These are phyloP conservation scores for Pterocarpus santalinus DNA, from an alignment of 306 rosid species.

Conservation along the genomic window DNA sequence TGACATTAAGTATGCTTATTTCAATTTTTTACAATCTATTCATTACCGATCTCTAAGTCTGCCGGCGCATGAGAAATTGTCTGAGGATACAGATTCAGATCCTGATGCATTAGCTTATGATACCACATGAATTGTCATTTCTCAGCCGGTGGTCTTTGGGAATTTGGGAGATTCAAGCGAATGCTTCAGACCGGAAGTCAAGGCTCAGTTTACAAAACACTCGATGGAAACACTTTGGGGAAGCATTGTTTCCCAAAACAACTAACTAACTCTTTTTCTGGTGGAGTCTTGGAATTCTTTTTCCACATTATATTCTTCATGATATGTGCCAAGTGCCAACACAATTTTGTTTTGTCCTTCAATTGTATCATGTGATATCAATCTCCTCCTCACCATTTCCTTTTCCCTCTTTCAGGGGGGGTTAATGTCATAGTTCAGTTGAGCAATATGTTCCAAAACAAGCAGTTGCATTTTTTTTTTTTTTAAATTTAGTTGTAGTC, in stretches of 20 bases:
- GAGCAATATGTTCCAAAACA: slow-evolving; percentile 10
- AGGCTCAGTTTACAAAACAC: neutral
- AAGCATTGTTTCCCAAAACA: slow-evolving; percentile 32
- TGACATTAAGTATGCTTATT: slow-evolving; percentile 83
- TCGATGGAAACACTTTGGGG: slow-evolving; percentile 14
- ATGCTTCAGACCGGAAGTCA: neutral
- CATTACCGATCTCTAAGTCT: slow-evolving; percentile 43
- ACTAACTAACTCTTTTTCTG: neutral
- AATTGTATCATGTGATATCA: slow-evolving; percentile 31
- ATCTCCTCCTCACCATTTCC: neutral
- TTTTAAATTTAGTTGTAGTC: neutral
- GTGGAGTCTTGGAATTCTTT: slow-evolving; percentile 1
- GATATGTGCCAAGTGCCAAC: slow-evolving; percentile 4
- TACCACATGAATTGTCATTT: slow-evolving; percentile 37
- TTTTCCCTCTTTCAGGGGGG: neutral
- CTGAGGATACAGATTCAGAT: slow-evolving; percentile 48
- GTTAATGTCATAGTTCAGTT: slow-evolving; percentile 9
- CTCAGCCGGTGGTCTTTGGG: slow-evolving; percentile 15
- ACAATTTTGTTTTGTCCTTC: slow-evolving; percentile 34
- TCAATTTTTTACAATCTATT: slow-evolving; percentile 79
- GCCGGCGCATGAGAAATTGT: slow-evolving; percentile 19
- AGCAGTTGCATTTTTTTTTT: neutral
- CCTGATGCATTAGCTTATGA: slow-evolving; percentile 37
- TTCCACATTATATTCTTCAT: neutral
- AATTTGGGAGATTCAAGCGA: slow-evolving; percentile 14